Evolutionary conservation across 2,329 filamentous ascomycete species (phyloP).

Genomic region (Camptophora hylomeconis): DNA sequence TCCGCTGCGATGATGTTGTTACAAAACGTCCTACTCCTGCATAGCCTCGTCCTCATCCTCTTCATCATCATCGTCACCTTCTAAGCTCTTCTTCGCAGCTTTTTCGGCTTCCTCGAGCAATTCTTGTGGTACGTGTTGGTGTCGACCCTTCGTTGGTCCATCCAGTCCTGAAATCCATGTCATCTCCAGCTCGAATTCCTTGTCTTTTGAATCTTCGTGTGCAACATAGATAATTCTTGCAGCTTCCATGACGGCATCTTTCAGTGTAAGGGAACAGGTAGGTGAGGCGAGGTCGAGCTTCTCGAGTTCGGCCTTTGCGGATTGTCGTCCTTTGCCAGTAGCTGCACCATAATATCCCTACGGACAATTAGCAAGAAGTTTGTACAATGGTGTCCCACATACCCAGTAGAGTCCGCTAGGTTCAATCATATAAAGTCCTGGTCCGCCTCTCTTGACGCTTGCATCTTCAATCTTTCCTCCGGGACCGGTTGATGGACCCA

Average conservation of each 20-base stretch:
- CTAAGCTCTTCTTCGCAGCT: slow-evolving; percentile 79
- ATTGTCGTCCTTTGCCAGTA: slow-evolving; percentile 91
- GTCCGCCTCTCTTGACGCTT: slow-evolving; percentile 59
- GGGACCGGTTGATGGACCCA: slow-evolving; percentile 62
- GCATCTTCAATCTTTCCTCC: slow-evolving; percentile 66
- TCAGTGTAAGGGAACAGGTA: slow-evolving; percentile 53
- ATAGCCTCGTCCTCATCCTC: slow-evolving; percentile 52
- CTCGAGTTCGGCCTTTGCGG: slow-evolving; percentile 95
- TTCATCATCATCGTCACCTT: slow-evolving; percentile 71
- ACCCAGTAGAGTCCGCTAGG: slow-evolving; percentile 92
- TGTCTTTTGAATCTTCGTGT: slow-evolving; percentile 98
- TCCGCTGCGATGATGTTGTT: too few relatives aligned
- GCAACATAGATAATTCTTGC: slow-evolving; percentile 94
- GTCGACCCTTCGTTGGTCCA: slow-evolving; percentile 82
- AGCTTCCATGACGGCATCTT: slow-evolving; percentile 88
- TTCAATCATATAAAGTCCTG: slow-evolving; percentile 97
- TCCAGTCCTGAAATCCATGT: slow-evolving; percentile 82
- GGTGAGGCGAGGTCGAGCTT: slow-evolving; percentile 79
- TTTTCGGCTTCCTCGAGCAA: slow-evolving; percentile 83
- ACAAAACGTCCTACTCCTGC: slow-evolving; percentile 6
- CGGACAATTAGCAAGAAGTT: slow-evolving; percentile 9
- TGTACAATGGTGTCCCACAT: slow-evolving; percentile 21
- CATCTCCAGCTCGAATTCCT: slow-evolving; percentile 99
- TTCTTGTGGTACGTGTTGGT: slow-evolving; percentile 86
- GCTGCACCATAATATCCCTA: slow-evolving; percentile 93